Percentiles rank a stretch among this genome's conserved stretches.
Conservation (phyloP, 805 yeast species). For the Suhomyces sp. region DNA sequence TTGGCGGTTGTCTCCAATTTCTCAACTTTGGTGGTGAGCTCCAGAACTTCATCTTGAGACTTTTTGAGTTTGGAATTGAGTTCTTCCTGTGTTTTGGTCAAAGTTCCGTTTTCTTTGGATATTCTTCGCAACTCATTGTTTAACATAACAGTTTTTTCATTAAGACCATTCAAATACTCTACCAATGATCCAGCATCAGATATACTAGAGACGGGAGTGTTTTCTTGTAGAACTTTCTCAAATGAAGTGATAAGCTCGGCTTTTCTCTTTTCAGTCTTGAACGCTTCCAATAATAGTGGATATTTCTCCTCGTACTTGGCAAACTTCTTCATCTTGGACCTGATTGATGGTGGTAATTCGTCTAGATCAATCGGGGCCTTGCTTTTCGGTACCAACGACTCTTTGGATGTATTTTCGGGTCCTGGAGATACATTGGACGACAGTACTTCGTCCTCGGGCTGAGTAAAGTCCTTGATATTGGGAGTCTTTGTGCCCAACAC, state of each 20-base stretch:
- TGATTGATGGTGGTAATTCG: conserved; percentile 55
- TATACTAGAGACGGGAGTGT: conserved; percentile 76
- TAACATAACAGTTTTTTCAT: conserved; percentile 57
- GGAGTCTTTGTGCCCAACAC: conserved; percentile 47
- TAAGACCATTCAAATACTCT: conserved; percentile 64
- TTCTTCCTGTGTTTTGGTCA: conserved; percentile 5
- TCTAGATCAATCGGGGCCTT: conserved; percentile 19
- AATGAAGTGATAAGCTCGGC: conserved; percentile 56
- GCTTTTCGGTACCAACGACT: not conserved
- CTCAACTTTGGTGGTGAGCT: not conserved
- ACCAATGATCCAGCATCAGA: conserved; percentile 68
- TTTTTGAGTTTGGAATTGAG: conserved; percentile 2
- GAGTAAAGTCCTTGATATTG: conserved; percentile 41
- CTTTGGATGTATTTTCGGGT: not conserved
- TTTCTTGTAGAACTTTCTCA: conserved; percentile 69
- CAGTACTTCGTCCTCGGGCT: conserved; percentile 43
- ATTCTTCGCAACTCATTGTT: conserved; percentile 61
- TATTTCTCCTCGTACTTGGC: conserved; percentile 87
- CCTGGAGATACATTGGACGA: conserved; percentile 9
- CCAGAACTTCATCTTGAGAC: conserved; percentile 2
- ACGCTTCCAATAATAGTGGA: conserved; percentile 81
- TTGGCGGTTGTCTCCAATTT: not conserved
- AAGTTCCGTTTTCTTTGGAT: conserved; percentile 23
- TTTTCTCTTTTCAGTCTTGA: conserved; percentile 73
- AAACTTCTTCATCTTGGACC: conserved; percentile 66